A percentile compares a stretch with the other conserved stretches of the same genome.
Evolutionary conservation across 148 eudicot genomes (phyloP).

Genomic region (Euryodendron excelsum): DNA sequence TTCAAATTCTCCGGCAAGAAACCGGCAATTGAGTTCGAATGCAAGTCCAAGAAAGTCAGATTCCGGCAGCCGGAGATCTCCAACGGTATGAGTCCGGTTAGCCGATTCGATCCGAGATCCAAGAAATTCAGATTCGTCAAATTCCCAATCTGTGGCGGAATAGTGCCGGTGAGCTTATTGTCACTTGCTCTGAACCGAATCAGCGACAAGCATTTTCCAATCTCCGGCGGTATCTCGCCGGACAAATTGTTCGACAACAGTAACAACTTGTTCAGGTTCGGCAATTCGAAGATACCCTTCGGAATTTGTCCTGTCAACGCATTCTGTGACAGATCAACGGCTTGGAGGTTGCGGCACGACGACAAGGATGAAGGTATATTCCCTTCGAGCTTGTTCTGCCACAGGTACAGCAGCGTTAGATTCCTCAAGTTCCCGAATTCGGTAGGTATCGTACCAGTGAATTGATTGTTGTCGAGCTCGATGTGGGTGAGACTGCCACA

Average conservation of each 20-base stretch:
- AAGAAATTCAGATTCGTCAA: slow-evolving; percentile 53
- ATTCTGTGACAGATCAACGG: slow-evolving; percentile 60
- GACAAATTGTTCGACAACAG: slow-evolving; percentile 61
- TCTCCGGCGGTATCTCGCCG: slow-evolving; percentile 49
- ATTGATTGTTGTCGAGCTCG: slow-evolving; percentile 64
- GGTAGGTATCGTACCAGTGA: slow-evolving; percentile 55
- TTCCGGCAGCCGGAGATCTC: slow-evolving; percentile 65
- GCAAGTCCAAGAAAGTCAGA: slow-evolving; percentile 64
- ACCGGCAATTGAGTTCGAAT: slow-evolving; percentile 61
- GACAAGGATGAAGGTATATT: slow-evolving; percentile 50
- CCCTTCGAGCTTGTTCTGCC: slow-evolving; percentile 70
- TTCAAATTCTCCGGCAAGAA: slow-evolving; percentile 45
- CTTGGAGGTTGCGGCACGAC: slow-evolving; percentile 49
- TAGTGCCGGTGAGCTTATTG: slow-evolving; percentile 49
- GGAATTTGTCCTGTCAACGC: slow-evolving; percentile 59
- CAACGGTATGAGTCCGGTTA: slow-evolving; percentile 53
- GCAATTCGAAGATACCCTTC: slow-evolving; percentile 47
- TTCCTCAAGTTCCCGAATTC: slow-evolving; percentile 55
- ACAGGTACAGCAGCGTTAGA: slow-evolving; percentile 51
- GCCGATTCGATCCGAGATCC: slow-evolving; percentile 56
- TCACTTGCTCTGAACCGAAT: slow-evolving; percentile 56
- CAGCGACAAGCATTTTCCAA: slow-evolving; percentile 65
- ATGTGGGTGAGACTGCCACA: slow-evolving; percentile 52
- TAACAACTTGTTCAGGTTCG: slow-evolving; percentile 54
- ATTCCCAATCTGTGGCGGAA: slow-evolving; percentile 60